Evolutionary conservation across 148 eudicot genomes (phyloP), one percentile per base, ranked within the genome.

Genomic region (Vaccinium macrocarpon): DNA sequence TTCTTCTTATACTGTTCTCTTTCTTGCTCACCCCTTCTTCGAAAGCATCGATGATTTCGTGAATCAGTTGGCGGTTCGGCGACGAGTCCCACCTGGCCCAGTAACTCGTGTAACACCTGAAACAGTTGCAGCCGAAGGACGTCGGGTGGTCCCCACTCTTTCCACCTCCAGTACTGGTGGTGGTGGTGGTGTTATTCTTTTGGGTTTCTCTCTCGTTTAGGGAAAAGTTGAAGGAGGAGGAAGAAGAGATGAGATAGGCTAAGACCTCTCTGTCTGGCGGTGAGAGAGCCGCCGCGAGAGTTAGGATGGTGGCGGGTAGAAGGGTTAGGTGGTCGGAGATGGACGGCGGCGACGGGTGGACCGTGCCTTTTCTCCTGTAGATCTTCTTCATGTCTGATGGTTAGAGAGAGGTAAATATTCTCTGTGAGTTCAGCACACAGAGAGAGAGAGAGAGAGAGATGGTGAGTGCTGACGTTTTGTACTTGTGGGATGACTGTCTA

Each of bases 11-110:
- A 21, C 48, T 79, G 71, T 35, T 78, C 38, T 52, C 77, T 49
- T 38, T 27, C 66, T 75, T 75, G 56, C 78, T 68, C 71, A 89
- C 57, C 72, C 79, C 86, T 18, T 95, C 98, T 80, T 95, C 98
- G 59, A 87, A 93, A 29, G 93, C 96, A 14, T 95, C 98, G 61
- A 95, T 91, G 19, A 94, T 91, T 59, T 95, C 92, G 74, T 95
- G 98, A n/a, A 95, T 95, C 1, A 91, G 89, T 6, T 93, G 94
- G 0, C 96, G 92, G 78, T 94, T 95, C 2, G 94, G 94, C 19
- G 98, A 95, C 9, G 94, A 84, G 84, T 94, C 94, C 98, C 98
- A 95, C 70, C 92, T 87, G 16, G 85, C 91, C 98, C 98, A 95
- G 86, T 88, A 95, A 42, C 87, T 89, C 66, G 86, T 93, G 78